Conservation (phyloP, 2,329 filamentous ascomycete species). For the Acrodontium crateriforme region DNA sequence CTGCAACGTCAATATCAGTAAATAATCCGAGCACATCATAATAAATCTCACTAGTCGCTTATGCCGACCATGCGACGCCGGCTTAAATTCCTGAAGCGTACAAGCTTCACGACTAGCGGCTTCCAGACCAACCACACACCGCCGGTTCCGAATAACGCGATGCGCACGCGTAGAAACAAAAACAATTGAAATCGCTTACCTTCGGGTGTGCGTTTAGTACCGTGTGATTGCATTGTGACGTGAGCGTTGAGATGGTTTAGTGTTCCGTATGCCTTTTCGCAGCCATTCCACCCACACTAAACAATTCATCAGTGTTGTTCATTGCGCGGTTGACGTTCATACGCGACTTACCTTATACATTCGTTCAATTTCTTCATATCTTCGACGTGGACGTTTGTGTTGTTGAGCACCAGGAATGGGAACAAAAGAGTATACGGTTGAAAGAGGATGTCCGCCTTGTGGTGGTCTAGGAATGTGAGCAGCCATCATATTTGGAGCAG, state of each 20-base stretch:
- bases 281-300: slow-evolving; percentile 95
- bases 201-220: slow-evolving; percentile 88
- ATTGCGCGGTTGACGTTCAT: too few relatives aligned
- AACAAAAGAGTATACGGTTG: slow-evolving; percentile 94
- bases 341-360: too few relatives aligned
- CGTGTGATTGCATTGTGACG: slow-evolving; percentile 97
- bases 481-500: slow-evolving; percentile 40
- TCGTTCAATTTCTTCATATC: slow-evolving; percentile 96
- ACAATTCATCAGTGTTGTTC: too few relatives aligned
- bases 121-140: slow-evolving; percentile 12
- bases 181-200: slow-evolving; percentile 46
- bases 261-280: slow-evolving; percentile 96
- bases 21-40: too few relatives aligned
- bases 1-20: slow-evolving; percentile 33
- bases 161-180: slow-evolving; percentile 2
- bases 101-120: neutral
- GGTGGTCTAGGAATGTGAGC: slow-evolving; percentile 47
- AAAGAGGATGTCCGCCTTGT: slow-evolving; percentile 39
- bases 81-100: too few relatives aligned
- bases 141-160: slow-evolving; percentile 5
- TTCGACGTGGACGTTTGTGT: slow-evolving; percentile 82
- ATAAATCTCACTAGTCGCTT: too few relatives aligned
- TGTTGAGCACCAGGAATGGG: slow-evolving; percentile 94
- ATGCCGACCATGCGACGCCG: too few relatives aligned
- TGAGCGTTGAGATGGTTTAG: slow-evolving; percentile 96